These are phyloP conservation scores for Erodium texanum DNA, from an alignment of 441 rosid genomes.

Conservation along the genomic window DNA sequence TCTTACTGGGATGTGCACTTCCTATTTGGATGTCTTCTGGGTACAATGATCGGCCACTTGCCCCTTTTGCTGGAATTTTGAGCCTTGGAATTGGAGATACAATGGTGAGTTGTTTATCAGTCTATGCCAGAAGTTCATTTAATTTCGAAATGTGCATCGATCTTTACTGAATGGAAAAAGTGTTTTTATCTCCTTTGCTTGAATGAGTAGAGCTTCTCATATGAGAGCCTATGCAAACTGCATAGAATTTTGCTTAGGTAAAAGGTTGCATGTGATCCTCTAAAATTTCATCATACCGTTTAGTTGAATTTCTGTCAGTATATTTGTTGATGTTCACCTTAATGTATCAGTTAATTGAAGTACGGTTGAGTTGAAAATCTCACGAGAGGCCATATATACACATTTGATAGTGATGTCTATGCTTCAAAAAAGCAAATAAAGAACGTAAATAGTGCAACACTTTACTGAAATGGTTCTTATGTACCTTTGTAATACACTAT, in stretches of 20 bases:
- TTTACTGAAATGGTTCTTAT: not conserved
- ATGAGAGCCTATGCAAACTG: not conserved
- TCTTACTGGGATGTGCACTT: slow-evolving; percentile 89
- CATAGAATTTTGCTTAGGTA: not conserved
- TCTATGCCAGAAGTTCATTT: slow-evolving; percentile 6
- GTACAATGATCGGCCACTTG: slow-evolving; percentile 87
- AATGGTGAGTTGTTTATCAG: slow-evolving; percentile 51
- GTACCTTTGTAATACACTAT: not conserved
- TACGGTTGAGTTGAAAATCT: not conserved
- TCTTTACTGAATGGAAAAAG: not conserved
- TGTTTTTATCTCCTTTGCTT: not conserved
- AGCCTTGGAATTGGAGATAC: slow-evolving; percentile 99
- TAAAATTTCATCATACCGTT: too few species aligned
- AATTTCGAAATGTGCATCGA: not conserved
- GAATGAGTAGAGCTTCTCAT: not conserved
- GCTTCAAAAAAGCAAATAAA: not conserved
- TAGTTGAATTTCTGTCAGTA: too few species aligned
- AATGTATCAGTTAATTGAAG: not conserved
- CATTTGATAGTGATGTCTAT: not conserved
- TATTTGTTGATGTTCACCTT: too few species aligned
- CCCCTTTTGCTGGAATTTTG: slow-evolving; percentile 93
- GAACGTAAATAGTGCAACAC: not conserved
- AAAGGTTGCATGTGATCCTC: not conserved
- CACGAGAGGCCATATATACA: not conserved
- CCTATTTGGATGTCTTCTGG: slow-evolving; percentile 98